Conservation (phyloP, 2,329 filamentous ascomycete species). For the Catunica adiposa region DNA sequence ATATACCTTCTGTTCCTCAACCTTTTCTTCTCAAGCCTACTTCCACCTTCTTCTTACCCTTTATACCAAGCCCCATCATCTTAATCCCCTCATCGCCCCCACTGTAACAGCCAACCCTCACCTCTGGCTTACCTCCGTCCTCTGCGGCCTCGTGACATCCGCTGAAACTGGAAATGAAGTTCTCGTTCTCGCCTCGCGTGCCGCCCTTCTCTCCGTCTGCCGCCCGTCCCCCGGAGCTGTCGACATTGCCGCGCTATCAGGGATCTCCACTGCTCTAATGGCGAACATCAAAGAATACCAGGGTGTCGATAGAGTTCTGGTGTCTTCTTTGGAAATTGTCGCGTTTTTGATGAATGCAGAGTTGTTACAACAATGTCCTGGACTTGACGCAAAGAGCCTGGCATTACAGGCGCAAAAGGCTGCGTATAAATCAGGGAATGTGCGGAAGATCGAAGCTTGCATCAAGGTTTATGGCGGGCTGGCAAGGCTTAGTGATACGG, state of each 20-base stretch:
- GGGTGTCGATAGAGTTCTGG: slow-evolving; percentile 50
- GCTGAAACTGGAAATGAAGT: slow-evolving; percentile 66
- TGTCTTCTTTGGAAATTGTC: slow-evolving; percentile 61
- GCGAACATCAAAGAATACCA: slow-evolving; percentile 36
- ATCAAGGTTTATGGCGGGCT: slow-evolving; percentile 64
- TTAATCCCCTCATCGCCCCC: slow-evolving; percentile 24
- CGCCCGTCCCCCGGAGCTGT: neutral
- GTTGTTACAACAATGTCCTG: slow-evolving; percentile 27
- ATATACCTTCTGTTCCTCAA: slow-evolving; percentile 23
- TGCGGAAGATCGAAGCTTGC: slow-evolving; percentile 66
- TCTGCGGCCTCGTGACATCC: slow-evolving; percentile 54
- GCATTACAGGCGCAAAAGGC: slow-evolving; percentile 59
- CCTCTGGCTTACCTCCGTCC: slow-evolving; percentile 34
- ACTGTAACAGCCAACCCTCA: slow-evolving; percentile 21
- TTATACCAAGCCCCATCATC: slow-evolving; percentile 21
- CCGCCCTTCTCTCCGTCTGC: slow-evolving; percentile 38
- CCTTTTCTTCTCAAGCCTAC: slow-evolving; percentile 43
- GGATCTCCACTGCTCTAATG: slow-evolving; percentile 34
- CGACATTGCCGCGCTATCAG: slow-evolving; percentile 22
- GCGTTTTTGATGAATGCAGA: slow-evolving; percentile 59
- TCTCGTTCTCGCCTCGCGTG: slow-evolving; percentile 50
- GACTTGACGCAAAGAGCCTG: slow-evolving; percentile 35
- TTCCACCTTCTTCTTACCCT: slow-evolving; percentile 38
- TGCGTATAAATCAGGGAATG: slow-evolving; percentile 67
- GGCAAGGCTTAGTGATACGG: slow-evolving; percentile 23